A percentile compares a stretch with the other conserved stretches of the same genome.
These are phyloP conservation scores for Saxophila tyrrhenica DNA, from an alignment of 495 filamentous ascomycete genomes.

Conservation along the genomic window DNA sequence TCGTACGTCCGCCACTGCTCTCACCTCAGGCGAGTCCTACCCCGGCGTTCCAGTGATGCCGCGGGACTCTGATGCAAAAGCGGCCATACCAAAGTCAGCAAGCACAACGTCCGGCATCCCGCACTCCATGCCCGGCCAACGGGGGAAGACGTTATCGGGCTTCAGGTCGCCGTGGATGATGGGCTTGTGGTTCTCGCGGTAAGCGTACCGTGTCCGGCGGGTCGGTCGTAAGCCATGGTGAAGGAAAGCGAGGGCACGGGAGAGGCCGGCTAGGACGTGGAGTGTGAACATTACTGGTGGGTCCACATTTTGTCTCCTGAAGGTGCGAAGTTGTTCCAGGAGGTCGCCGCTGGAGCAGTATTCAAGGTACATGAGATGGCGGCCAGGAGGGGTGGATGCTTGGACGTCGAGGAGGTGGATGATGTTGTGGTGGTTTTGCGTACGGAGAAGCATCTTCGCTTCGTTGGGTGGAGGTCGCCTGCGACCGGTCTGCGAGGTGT, in stretches of 20 bases:
- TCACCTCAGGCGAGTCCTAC: constrained; percentile 1
- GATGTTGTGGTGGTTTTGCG: neutral
- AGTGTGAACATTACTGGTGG: constrained; percentile 2
- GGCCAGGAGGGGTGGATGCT: neutral
- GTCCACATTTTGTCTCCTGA: neutral
- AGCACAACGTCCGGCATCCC: constrained; percentile 10
- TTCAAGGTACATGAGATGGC: constrained; percentile 2
- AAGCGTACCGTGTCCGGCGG: neutral
- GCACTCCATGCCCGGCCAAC: neutral
- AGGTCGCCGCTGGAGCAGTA: constrained; percentile 14
- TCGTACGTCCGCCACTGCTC: neutral
- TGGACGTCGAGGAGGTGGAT: neutral
- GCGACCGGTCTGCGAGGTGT: neutral
- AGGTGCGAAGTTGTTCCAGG: neutral
- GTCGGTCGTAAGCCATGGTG: constrained; percentile 1
- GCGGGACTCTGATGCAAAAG: neutral
- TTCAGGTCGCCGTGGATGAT: constrained; percentile 95
- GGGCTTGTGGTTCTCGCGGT: neutral
- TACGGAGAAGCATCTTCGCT: neutral
- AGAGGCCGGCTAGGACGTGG: constrained; percentile 5
- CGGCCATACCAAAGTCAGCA: constrained; percentile 6
- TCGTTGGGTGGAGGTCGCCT: neutral
- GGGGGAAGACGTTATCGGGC: constrained; percentile 90
- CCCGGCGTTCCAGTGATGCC: constrained; percentile 6
- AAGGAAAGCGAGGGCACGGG: constrained; percentile 2